phyloP scores from a whole-genome alignment of 1,284 basidiomycete species.

The Leccinum subrobustum region DNA sequence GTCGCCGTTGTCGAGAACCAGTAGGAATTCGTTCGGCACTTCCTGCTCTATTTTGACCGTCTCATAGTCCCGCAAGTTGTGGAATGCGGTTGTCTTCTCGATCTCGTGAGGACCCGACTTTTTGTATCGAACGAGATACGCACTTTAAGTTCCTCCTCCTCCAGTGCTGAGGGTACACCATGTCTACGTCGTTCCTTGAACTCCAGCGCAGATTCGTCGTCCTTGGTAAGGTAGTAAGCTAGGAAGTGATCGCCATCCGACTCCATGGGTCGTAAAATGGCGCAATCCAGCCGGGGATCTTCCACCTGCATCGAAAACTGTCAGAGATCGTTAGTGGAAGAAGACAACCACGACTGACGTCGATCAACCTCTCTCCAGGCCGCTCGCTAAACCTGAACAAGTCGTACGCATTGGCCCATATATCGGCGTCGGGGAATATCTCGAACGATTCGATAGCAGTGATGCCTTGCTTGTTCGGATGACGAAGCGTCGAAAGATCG shows the following conservation, averaged over 20 bases:
- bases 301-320: conserved; percentile 47
- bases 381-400: conserved; percentile 87
- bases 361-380: conserved; percentile 71
- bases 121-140: neutral
- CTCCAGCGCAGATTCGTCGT: conserved; percentile 66
- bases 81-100: conserved; percentile 61
- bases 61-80: conserved; percentile 79
- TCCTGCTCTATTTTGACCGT: conserved; percentile 82
- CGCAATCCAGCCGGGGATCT: conserved; percentile 78
- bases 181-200: conserved; percentile 52
- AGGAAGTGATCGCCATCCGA: conserved; percentile 85
- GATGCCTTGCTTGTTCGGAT: conserved; percentile 79
- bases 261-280: conserved; percentile 83
- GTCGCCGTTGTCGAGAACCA: conserved; percentile 71
- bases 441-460: conserved; percentile 84
- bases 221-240: conserved; percentile 84
- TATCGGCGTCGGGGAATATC: conserved; percentile 81
- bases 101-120: neutral
- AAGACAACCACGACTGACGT: conserved; percentile 42
- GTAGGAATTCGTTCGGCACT: conserved; percentile 79
- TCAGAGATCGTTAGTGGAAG: neutral
- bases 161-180: conserved; percentile 42
- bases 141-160: conserved; percentile 52
- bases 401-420: conserved; percentile 90
- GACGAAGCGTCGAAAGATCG: conserved; percentile 58